Conservation (phyloP, 768 basidiomycete genomes). For the Hygrocybe punicea region DNA sequence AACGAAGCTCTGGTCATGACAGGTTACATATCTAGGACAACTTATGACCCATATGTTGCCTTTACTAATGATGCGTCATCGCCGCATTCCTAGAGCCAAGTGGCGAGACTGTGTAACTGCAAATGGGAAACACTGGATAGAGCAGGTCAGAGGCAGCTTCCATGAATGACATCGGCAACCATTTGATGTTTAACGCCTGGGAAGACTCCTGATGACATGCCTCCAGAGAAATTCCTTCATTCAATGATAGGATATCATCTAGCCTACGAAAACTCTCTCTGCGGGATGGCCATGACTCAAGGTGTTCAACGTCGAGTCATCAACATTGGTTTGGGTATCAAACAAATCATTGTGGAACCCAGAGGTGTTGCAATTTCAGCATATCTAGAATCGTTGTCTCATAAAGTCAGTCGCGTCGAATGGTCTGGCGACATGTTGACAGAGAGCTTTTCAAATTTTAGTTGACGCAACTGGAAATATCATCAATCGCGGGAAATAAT, state of each 20-base stretch:
- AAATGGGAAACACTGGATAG: conserved; percentile 78
- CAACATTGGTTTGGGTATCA: conserved; percentile 79
- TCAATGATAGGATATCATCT: conserved; percentile 82
- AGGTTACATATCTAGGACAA: conserved; percentile 45
- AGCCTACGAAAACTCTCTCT: conserved; percentile 60
- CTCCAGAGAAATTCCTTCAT: conserved; percentile 59
- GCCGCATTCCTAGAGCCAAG: conserved; percentile 69
- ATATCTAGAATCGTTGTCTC: conserved; percentile 71
- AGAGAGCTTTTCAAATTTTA: conserved; percentile 11
- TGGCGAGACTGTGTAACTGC: conserved; percentile 64
- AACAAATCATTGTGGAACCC: conserved; percentile 62
- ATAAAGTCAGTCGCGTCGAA: conserved; percentile 55
- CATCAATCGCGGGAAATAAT: conserved; percentile 48
- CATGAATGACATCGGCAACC: background rate
- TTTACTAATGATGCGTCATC: conserved; percentile 81
- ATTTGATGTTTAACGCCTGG: conserved; percentile 3
- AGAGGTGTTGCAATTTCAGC: conserved; percentile 53
- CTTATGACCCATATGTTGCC: conserved; percentile 73
- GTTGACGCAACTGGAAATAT: conserved; percentile 45
- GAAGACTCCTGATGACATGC: conserved; percentile 57
- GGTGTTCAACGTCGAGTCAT: conserved; percentile 70
- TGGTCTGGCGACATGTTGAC: background rate
- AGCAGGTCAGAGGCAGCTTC: conserved; percentile 48
- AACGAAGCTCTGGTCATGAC: background rate
- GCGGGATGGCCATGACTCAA: conserved; percentile 85